Evolutionary conservation across 495 filamentous ascomycete genomes (phyloP).

Genomic region (Neurospora sp.): DNA sequence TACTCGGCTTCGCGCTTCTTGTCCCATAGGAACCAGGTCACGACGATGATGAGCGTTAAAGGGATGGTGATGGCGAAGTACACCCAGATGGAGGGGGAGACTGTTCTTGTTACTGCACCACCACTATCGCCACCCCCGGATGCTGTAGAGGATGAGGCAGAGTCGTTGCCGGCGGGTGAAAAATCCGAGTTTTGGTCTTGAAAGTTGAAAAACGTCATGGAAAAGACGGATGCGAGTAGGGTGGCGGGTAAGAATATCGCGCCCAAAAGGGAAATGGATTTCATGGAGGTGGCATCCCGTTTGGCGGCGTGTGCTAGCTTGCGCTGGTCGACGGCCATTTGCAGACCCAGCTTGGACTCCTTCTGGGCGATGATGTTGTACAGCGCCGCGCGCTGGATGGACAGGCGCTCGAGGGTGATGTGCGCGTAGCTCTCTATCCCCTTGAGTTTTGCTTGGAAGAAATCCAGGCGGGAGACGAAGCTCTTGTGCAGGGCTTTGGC

Average conservation of each 20-base stretch:
- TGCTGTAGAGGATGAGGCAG: background rate
- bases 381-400: constrained; percentile 44
- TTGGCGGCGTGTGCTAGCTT: constrained; percentile 46
- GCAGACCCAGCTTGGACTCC: constrained; percentile 45
- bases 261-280: constrained; percentile 45
- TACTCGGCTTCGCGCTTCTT: constrained; percentile 33
- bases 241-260: constrained; percentile 48
- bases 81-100: constrained; percentile 41
- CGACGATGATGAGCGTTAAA: constrained; percentile 35
- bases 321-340: constrained; percentile 47
- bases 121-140: background rate
- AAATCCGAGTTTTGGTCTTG: constrained; percentile 6
- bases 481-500: constrained; percentile 32
- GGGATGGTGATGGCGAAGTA: constrained; percentile 47
- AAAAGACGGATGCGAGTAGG: constrained; percentile 43
- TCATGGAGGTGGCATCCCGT: constrained; percentile 46
- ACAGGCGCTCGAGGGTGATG: constrained; percentile 41
- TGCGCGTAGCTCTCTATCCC: constrained; percentile 48
- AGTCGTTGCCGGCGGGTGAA: background rate
- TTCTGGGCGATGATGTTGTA: constrained; percentile 52
- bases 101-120: constrained; percentile 4
- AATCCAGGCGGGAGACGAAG: constrained; percentile 40
- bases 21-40: constrained; percentile 39
- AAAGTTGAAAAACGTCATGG: constrained; percentile 50
- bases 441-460: constrained; percentile 43